Base-by-base conservation (phyloP, 352 stramenopile species). In the Poterioochromonas sp. region DNA sequence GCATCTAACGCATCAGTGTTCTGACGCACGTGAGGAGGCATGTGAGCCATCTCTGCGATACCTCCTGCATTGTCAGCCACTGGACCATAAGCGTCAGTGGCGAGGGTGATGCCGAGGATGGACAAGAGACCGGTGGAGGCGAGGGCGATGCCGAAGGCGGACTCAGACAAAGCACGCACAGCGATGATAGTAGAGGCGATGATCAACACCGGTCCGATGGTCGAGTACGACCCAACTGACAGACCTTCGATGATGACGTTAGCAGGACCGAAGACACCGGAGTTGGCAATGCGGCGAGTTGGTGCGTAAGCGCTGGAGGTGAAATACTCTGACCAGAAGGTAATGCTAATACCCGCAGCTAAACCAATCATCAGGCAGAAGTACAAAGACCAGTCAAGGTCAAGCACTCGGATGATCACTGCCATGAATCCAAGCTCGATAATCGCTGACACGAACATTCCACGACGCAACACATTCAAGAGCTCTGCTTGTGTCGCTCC, bases 51-150 rank as follows among this genome's bases (percentile, higher is more conserved):
- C 77, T 95, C 90, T 5, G 90, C 90, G 77, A 95, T 95, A 29
- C 90, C 92, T 35, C 92, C 92, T 58, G 92, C 92, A 73, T 97
- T 97, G 76, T 97, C 92, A 29, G 91, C 91, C 63, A 97, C 95
- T 11, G 92, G 92, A 0, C 92, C 92, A 80, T 81, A 92, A 53
- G 83, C 84, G 78, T 90, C 85, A 0, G 83, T 89, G n/a, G 86
- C 85, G 1, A 90, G 79, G 26, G 85, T 89, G 41, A 89, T 80
- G 62, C 84, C 86, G 41, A 90, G 80, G 44, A 85, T 90, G 73
- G 79, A 85, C 12, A 91, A 78, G 85, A 91, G 89, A 41, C 86
- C 87, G 35, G 89, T 86, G 35, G 87, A 84, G 51, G 87, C 81
- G 76, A 90, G 88, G 70, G 86, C 84, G 84, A 90, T 88, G 65